phyloP scores from a whole-genome alignment of 176 grass and related monocot genomes.

The Phoenix dactylifera region DNA sequence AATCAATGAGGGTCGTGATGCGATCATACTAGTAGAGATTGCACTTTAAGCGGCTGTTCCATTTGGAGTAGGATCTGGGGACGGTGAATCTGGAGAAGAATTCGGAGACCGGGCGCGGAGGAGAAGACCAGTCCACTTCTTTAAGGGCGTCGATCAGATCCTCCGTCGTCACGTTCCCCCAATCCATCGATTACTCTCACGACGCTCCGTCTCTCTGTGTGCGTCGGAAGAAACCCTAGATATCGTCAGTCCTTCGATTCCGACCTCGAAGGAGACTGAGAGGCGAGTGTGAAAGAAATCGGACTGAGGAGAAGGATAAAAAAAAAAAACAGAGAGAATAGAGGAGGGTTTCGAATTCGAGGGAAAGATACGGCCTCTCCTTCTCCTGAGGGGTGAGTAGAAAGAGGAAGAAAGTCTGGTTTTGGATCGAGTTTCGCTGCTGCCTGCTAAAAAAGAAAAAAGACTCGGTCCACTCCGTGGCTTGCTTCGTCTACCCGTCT shows the following conservation, averaged over 20 bases:
- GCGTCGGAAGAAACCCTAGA: slow-evolving; percentile 1
- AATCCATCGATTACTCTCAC: slow-evolving; percentile 61
- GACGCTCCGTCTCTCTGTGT: neutral
- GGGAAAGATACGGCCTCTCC: too few relatives aligned
- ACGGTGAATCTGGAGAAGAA: slow-evolving; percentile 98
- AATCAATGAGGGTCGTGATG: neutral
- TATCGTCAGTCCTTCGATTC: neutral
- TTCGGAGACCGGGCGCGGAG: slow-evolving; percentile 78
- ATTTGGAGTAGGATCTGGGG: slow-evolving; percentile 93
- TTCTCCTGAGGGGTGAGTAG: too few relatives aligned
- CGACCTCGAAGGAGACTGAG: too few relatives aligned
- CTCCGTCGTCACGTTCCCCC: slow-evolving; percentile 93
- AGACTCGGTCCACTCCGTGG: too few relatives aligned
- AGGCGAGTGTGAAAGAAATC: too few relatives aligned
- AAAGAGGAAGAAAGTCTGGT: too few relatives aligned
- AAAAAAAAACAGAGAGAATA: too few relatives aligned
- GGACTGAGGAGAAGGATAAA: too few relatives aligned
- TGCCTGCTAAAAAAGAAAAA: too few relatives aligned
- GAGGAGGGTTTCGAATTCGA: too few relatives aligned
- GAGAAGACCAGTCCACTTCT: slow-evolving; percentile 98
- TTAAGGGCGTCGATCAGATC: slow-evolving; percentile 93
- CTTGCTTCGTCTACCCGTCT: too few relatives aligned
- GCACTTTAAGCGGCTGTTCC: slow-evolving; percentile 99
- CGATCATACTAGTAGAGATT: slow-evolving; percentile 92
- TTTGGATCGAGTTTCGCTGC: too few relatives aligned